phyloP scores from a whole-genome alignment of 306 rosid genomes.

The Casuarina equisetifolia region DNA sequence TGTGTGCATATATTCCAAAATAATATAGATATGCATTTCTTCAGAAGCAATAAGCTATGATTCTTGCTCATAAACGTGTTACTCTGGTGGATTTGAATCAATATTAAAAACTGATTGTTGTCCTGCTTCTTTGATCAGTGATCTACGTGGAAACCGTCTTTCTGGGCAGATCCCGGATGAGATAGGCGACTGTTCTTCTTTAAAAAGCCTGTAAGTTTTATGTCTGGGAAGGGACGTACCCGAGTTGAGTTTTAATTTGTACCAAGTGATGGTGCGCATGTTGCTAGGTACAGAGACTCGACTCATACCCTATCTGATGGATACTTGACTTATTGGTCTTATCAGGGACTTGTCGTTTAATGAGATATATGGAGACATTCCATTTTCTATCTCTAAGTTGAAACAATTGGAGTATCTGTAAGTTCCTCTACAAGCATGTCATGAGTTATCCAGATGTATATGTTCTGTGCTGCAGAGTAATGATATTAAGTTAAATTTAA shows the following conservation, averaged over 20 bases:
- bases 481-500: not conserved
- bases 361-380: slow-evolving; percentile 85
- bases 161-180: slow-evolving; percentile 99
- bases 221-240: not conserved
- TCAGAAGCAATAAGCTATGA: not conserved
- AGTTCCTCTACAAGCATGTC: slow-evolving; percentile 35
- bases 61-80: not conserved
- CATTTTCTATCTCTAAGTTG: slow-evolving; percentile 89
- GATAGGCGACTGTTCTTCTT: slow-evolving; percentile 90
- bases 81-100: not conserved
- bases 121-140: slow-evolving; percentile 50
- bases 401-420: slow-evolving; percentile 82
- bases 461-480: not conserved
- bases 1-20: not conserved
- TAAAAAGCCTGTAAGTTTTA: slow-evolving; percentile 60
- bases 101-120: not conserved
- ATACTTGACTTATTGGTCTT: not conserved
- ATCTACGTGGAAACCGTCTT: slow-evolving; percentile 65
- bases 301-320: not conserved
- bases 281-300: not conserved
- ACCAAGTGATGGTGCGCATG: slow-evolving; percentile 11
- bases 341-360: slow-evolving; percentile 79
- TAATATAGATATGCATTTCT: not conserved
- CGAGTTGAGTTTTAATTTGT: slow-evolving; percentile 1
- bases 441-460: not conserved